These are phyloP conservation scores for Lasiodiplodia sp. DNA, from an alignment of 2,329 filamentous ascomycete species.

Conservation along the genomic window DNA sequence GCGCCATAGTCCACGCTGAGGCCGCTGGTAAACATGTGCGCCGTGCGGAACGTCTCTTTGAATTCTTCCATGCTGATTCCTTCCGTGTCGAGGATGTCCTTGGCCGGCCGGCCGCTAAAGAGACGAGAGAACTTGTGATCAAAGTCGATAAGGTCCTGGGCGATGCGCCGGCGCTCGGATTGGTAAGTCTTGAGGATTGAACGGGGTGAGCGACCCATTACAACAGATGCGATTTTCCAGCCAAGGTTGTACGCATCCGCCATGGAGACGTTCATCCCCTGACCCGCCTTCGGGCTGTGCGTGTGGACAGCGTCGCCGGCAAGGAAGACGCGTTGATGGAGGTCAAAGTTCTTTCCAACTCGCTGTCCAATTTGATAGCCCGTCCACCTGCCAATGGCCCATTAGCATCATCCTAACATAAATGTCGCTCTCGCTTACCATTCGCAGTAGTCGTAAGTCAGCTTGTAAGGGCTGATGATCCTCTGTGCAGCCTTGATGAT, in stretches of 20 bases:
- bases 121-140: conserved; percentile 57
- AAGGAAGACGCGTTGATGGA: conserved; percentile 68
- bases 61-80: conserved; percentile 70
- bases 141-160: conserved; percentile 68
- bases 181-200: conserved; percentile 61
- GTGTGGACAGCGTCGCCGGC: conserved; percentile 71
- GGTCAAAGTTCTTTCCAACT: conserved; percentile 65
- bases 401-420: not conserved
- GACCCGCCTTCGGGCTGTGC: conserved; percentile 68
- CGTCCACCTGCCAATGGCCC: not conserved
- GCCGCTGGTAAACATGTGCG: conserved; percentile 66
- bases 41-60: conserved; percentile 66
- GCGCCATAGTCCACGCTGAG: conserved; percentile 65
- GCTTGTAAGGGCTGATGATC: conserved; percentile 71
- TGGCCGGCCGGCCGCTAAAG: conserved; percentile 59
- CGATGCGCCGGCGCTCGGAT: conserved; percentile 64
- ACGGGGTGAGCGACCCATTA: conserved; percentile 51
- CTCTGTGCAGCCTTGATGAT: conserved; percentile 69
- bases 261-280: conserved; percentile 77
- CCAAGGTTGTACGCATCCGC: conserved; percentile 69
- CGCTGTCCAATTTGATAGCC: conserved; percentile 65
- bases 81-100: conserved; percentile 65
- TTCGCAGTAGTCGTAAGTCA: conserved; percentile 69
- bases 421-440: conserved; percentile 55
- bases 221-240: conserved; percentile 62